Evolutionary conservation across 768 basidiomycete species (phyloP).

Genomic region (Tulasnella sp.): DNA sequence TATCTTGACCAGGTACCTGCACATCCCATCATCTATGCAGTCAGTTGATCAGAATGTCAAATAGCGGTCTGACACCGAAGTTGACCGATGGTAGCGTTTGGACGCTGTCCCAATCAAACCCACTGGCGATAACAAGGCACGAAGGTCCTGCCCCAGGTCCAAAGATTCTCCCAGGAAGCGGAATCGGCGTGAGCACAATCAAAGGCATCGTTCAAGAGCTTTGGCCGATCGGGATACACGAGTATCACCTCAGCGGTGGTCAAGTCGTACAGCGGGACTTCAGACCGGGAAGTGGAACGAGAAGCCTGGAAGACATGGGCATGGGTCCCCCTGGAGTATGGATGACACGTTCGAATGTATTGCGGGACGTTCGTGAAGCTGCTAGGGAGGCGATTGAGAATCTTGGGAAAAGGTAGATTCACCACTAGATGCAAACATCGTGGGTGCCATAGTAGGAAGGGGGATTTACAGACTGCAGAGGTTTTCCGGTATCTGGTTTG

Average conservation of each 20-base stretch:
- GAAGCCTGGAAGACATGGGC: conserved; percentile 19
- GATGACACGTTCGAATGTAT: conserved; percentile 43
- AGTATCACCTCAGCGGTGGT: conserved; percentile 69
- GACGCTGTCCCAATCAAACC: background rate
- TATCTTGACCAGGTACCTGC: conserved; percentile 57
- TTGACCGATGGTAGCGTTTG: background rate
- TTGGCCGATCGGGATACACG: conserved; percentile 44
- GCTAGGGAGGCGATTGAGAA: background rate
- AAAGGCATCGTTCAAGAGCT: conserved; percentile 37
- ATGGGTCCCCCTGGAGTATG: conserved; percentile 69
- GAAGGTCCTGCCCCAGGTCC: conserved; percentile 8
- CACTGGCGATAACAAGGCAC: background rate
- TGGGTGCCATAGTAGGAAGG: background rate
- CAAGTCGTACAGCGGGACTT: conserved; percentile 43
- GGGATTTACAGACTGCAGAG: background rate
- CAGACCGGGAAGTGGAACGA: conserved; percentile 26
- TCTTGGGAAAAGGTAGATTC: background rate
- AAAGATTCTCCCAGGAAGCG: conserved; percentile 60
- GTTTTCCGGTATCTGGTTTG: background rate
- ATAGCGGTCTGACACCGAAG: background rate
- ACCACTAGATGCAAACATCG: background rate
- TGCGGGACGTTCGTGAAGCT: conserved; percentile 25
- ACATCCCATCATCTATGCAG: background rate
- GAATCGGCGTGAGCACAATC: conserved; percentile 52
- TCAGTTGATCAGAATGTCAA: background rate